Base-by-base conservation (phyloP, 306 rosid species). In the Ceratonia siliqua region DNA sequence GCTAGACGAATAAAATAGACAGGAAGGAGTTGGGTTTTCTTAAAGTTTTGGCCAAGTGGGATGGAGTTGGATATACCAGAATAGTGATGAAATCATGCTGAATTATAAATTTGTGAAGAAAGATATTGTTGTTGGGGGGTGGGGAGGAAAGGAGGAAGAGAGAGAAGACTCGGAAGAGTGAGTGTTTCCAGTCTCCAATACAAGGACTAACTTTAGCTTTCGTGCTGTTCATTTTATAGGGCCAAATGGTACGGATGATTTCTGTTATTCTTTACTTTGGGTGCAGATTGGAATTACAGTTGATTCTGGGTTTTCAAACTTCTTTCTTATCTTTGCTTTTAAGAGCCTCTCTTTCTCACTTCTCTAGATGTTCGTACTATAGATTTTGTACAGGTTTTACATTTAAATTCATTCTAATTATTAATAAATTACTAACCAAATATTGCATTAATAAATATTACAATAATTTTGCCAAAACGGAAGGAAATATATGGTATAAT, bases 321-420 rank as follows among this genome's bases (percentile, higher is more conserved):
- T 80, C 83, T 74, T 80, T 75, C n/a, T n/a, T n/a, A n/a, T n/a
- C 78, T 80, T 73, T 86, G 78, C 89, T 84, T 88, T 89, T n/a
- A n/a, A 57, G 62, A 85, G 68, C 13, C 50, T 71, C 58, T 30
- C 96, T 89, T 94, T 89, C 94, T 70, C 97, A 79, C 86, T 86
- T 91, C 87, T 93, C 99, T 83, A 92, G 80, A 87, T 88, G 91
- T 92, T 92, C 97, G n/a, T n/a, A n/a, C n/a, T n/a, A n/a, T n/a
- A n/a, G n/a, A n/a, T n/a, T n/a, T n/a, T n/a, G n/a, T n/a, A n/a
- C n/a, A n/a, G n/a, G n/a, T n/a, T n/a, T n/a, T n/a, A n/a, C n/a
- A n/a, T n/a, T n/a, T n/a, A n/a, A n/a, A n/a, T n/a, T n/a, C n/a
- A n/a, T n/a, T n/a, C n/a, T n/a, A n/a, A n/a, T n/a, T n/a, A n/a